Percentiles rank a stretch among this genome's conserved stretches.
phyloP scores from a whole-genome alignment of 1,284 basidiomycete genomes.

The Singerocomus inundabilis region DNA sequence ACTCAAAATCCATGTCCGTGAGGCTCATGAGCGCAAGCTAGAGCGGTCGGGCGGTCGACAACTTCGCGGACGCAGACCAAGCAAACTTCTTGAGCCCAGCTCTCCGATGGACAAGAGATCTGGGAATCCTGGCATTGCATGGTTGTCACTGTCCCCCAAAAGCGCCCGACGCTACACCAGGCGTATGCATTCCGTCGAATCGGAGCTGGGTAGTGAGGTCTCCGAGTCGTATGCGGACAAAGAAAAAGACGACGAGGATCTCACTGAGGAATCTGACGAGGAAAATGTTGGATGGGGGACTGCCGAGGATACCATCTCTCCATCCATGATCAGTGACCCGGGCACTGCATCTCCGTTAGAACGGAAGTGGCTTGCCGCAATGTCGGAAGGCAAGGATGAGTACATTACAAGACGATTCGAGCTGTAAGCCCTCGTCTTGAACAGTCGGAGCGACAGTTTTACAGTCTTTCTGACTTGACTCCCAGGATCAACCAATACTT shows the following conservation, averaged over 20 bases:
- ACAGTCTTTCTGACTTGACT: slow-evolving; percentile 7
- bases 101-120: slow-evolving; percentile 22
- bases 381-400: slow-evolving; percentile 76
- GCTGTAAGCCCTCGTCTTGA: slow-evolving; percentile 46
- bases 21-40: slow-evolving; percentile 43
- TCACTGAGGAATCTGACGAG: slow-evolving; percentile 37
- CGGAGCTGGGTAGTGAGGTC: slow-evolving; percentile 40
- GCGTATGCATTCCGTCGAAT: slow-evolving; percentile 45
- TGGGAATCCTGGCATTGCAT: slow-evolving; percentile 31
- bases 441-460: neutral
- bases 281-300: slow-evolving; percentile 49
- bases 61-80: slow-evolving; percentile 23
- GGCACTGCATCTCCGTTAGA: slow-evolving; percentile 74
- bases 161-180: slow-evolving; percentile 44
- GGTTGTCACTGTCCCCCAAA: slow-evolving; percentile 53
- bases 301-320: slow-evolving; percentile 50
- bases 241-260: slow-evolving; percentile 34
- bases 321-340: slow-evolving; percentile 80
- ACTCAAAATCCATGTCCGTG: slow-evolving; percentile 67
- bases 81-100: slow-evolving; percentile 23
- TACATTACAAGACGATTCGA: slow-evolving; percentile 63
- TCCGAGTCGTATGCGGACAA: slow-evolving; percentile 25
- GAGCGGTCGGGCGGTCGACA: slow-evolving; percentile 35
- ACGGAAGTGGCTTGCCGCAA: slow-evolving; percentile 76
- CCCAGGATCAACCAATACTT: slow-evolving; percentile 78